Evolutionary conservation across 169 alveolate species (phyloP).

Genomic region (Babesia bovis): DNA sequence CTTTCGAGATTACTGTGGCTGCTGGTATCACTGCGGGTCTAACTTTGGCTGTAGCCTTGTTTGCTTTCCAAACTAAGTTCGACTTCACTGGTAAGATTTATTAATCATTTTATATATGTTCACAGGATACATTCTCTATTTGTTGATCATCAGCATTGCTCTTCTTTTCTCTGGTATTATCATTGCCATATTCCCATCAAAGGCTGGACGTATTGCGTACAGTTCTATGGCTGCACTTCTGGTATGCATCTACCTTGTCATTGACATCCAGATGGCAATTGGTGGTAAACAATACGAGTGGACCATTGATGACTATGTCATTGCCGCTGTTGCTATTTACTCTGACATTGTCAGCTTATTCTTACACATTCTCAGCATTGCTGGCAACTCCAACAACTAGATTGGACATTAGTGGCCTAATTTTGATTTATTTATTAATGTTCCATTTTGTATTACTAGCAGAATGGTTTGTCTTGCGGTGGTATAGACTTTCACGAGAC

Average conservation of each 20-base stretch:
- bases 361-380: constrained; percentile 74
- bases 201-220: constrained; percentile 17
- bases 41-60: constrained; percentile 9
- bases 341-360: constrained; percentile 86
- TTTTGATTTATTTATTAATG: background rate
- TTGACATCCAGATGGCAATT: constrained; percentile 87
- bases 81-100: constrained; percentile 49
- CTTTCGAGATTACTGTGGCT: constrained; percentile 44
- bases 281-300: constrained; percentile 86
- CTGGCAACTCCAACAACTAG: constrained; percentile 15
- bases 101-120: background rate
- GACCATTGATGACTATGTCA: constrained; percentile 89
- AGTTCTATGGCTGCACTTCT: constrained; percentile 76
- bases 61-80: constrained; percentile 59
- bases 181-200: constrained; percentile 11
- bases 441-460: no score
- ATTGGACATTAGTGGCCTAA: background rate
- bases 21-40: constrained; percentile 49
- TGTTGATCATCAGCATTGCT: constrained; percentile 4
- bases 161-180: constrained; percentile 4
- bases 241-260: constrained; percentile 84
- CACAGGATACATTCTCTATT: constrained; percentile 18
- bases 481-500: no score
- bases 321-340: constrained; percentile 88
- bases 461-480: no score